Conservation (phyloP, 768 basidiomycete species). For the Amanita molliuscula region DNA sequence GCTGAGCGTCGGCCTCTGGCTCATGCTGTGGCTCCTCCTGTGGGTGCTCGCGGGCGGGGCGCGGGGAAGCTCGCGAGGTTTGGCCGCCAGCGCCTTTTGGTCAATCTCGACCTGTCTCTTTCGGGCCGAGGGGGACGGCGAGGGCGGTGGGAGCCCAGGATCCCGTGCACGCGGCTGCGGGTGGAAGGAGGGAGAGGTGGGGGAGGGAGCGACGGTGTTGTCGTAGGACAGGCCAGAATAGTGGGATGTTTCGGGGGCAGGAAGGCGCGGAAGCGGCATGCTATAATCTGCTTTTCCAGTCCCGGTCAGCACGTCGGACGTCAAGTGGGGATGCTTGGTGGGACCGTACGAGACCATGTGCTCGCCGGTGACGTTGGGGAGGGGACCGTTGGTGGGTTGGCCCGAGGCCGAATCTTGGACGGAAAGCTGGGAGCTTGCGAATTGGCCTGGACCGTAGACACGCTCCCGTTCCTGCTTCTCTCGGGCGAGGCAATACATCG, state of each 20-base stretch:
- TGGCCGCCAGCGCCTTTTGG: slow-evolving; percentile 15
- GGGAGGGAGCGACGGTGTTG: slow-evolving; percentile 41
- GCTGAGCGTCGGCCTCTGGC: slow-evolving; percentile 51
- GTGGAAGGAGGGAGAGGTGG: slow-evolving; percentile 48
- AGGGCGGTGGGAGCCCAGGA: slow-evolving; percentile 40
- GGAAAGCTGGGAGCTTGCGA: slow-evolving; percentile 85
- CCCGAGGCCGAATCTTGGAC: slow-evolving; percentile 20
- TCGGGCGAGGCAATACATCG: slow-evolving; percentile 92
- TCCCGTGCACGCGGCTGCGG: slow-evolving; percentile 60
- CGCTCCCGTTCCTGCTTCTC: slow-evolving; percentile 94
- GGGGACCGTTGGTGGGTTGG: slow-evolving; percentile 7
- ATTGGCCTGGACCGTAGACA: slow-evolving; percentile 89
- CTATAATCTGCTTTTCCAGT: slow-evolving; percentile 56
- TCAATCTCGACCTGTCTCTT: slow-evolving; percentile 17
- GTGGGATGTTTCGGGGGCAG: slow-evolving; percentile 73
- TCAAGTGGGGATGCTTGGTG: slow-evolving; percentile 17
- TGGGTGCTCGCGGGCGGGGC: slow-evolving; percentile 75
- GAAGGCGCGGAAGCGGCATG: slow-evolving; percentile 74
- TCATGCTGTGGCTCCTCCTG: slow-evolving; percentile 74
- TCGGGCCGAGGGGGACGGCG: slow-evolving; percentile 21
- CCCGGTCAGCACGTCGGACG: slow-evolving; percentile 16
- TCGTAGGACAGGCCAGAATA: slow-evolving; percentile 81
- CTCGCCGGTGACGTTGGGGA: background rate
- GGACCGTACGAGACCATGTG: slow-evolving; percentile 4
- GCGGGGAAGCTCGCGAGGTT: slow-evolving; percentile 34